Evolutionary conservation across 257 asterid species (phyloP).

Genomic region (Solanum dulcamara): DNA sequence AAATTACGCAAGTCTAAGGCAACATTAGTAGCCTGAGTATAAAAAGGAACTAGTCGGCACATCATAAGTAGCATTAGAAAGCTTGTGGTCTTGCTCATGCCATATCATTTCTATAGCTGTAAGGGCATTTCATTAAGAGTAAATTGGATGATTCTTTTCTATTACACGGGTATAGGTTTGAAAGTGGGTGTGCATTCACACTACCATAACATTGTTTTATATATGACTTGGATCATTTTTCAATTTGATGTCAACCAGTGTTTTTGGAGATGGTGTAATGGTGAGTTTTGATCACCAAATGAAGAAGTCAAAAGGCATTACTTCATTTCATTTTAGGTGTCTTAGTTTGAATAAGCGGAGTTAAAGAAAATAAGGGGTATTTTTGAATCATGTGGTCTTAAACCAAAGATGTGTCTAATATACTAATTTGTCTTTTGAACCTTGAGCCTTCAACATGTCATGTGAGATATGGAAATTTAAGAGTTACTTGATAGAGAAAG

Average conservation of each 20-base stretch:
- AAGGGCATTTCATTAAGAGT: neutral
- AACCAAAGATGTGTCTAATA: neutral
- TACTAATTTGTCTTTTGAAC: neutral
- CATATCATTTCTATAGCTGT: neutral
- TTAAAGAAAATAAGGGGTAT: neutral
- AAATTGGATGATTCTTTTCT: neutral
- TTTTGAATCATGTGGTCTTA: neutral
- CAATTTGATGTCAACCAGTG: neutral
- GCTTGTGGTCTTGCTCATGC: neutral
- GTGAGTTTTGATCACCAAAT: neutral
- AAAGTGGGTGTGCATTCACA: neutral
- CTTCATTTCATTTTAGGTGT: neutral
- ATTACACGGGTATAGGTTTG: neutral
- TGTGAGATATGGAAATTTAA: neutral
- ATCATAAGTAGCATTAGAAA: neutral
- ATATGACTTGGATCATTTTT: neutral
- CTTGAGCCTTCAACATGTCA: neutral
- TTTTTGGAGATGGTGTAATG: neutral
- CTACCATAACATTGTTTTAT: neutral
- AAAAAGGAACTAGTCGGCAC: neutral
- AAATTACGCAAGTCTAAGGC: too few species aligned
- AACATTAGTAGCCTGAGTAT: neutral
- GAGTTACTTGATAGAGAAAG: neutral
- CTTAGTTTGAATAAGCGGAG: neutral
- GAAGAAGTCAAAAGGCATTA: neutral